Evolutionary conservation across 257 asterid genomes (phyloP).

Genomic region (Anisodus tanguticus): DNA sequence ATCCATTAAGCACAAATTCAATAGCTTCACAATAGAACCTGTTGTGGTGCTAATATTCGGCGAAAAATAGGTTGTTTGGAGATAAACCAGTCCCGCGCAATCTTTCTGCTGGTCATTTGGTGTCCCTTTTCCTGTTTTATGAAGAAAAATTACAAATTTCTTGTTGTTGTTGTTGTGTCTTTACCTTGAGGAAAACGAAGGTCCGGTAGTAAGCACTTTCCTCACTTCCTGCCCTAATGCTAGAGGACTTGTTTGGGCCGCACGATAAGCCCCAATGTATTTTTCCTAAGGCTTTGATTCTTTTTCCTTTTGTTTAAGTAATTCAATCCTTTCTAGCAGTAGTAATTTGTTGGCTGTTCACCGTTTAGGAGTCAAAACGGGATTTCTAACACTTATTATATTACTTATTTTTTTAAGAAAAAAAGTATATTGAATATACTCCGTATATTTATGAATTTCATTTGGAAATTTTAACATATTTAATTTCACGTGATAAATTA

Average conservation of each 20-base stretch:
- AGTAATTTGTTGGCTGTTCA: too few relatives aligned
- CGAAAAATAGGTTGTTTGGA: conserved; percentile 52
- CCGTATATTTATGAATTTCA: too few relatives aligned
- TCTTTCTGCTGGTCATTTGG: conserved; percentile 67
- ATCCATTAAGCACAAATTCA: neutral
- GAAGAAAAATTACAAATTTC: neutral
- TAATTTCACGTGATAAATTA: too few relatives aligned
- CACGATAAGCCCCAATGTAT: neutral
- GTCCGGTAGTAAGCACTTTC: neutral
- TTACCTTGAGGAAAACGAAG: neutral
- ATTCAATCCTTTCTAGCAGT: too few relatives aligned
- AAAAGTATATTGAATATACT: too few relatives aligned
- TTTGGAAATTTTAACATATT: too few relatives aligned
- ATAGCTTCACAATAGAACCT: conserved; percentile 40
- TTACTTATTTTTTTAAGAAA: too few relatives aligned
- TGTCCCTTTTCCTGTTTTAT: neutral
- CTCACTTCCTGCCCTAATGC: conserved; percentile 16
- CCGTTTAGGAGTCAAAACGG: too few relatives aligned
- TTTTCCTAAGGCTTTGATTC: too few relatives aligned
- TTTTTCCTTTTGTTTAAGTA: too few relatives aligned
- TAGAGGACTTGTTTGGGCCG: conserved; percentile 7
- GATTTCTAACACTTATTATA: too few relatives aligned
- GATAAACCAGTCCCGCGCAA: conserved; percentile 64
- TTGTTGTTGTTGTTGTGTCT: neutral
- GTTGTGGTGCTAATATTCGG: conserved; percentile 49